phyloP scores from a whole-genome alignment of 495 filamentous ascomycete genomes.

The Talaromyces proteolyticus region DNA sequence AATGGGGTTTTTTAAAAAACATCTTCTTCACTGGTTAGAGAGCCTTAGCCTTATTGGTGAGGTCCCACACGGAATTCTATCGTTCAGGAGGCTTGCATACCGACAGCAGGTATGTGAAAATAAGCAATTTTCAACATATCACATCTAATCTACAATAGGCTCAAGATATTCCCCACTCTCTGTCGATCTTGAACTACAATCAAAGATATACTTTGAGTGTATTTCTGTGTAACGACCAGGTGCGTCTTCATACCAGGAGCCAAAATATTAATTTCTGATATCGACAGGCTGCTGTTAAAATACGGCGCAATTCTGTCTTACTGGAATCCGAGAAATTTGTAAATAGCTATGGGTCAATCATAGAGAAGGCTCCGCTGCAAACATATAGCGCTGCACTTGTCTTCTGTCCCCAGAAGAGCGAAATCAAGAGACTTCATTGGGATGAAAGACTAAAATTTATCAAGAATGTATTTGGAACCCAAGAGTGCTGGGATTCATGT shows the following conservation, averaged over 20 bases:
- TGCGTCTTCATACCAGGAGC: too few relatives aligned
- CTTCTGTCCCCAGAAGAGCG: constrained; percentile 18
- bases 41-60: constrained; percentile 17
- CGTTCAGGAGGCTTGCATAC: constrained; percentile 4
- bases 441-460: constrained; percentile 15
- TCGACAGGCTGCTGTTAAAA: background rate
- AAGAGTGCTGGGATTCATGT: constrained; percentile 9
- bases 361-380: constrained; percentile 20
- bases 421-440: constrained; percentile 5
- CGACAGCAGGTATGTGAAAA: background rate
- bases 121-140: too few relatives aligned
- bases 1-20: constrained; percentile 17
- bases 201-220: too few relatives aligned
- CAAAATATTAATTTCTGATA: background rate
- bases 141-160: too few relatives aligned
- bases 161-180: too few relatives aligned
- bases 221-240: too few relatives aligned
- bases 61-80: background rate
- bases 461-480: constrained; percentile 10
- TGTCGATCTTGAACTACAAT: too few relatives aligned
- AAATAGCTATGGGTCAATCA: constrained; percentile 5
- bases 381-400: constrained; percentile 19
- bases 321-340: constrained; percentile 9
- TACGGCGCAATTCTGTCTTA: too few relatives aligned
- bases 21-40: constrained; percentile 34